These are phyloP conservation scores for Astragalus glycyphyllos DNA, from an alignment of 306 rosid genomes.

Conservation along the genomic window DNA sequence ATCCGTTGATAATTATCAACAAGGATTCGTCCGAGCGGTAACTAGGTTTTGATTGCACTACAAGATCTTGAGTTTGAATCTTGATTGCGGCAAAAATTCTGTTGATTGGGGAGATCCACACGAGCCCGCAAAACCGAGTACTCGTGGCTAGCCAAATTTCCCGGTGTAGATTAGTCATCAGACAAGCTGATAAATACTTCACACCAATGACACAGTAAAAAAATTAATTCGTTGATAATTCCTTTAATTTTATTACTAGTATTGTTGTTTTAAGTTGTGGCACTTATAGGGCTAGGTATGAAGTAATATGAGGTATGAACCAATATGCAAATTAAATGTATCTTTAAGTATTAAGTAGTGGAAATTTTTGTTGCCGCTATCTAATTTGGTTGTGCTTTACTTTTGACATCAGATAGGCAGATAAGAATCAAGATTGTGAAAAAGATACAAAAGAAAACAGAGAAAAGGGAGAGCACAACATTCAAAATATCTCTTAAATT, in stretches of 20 bases:
- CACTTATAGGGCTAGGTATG: conserved; percentile 38
- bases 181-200: too few relatives aligned
- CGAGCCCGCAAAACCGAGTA: too few relatives aligned
- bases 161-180: too few relatives aligned
- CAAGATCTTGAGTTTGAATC: too few relatives aligned
- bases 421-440: conserved; percentile 23
- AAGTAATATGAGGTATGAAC: conserved; percentile 4
- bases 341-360: conserved; percentile 38
- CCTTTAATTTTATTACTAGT: conserved; percentile 13
- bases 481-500: conserved; percentile 42
- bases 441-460: neutral
- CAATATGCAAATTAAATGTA: conserved; percentile 19
- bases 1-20: conserved; percentile 38
- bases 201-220: too few relatives aligned
- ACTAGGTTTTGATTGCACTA: too few relatives aligned
- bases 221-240: conserved; percentile 41
- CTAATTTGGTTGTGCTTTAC: conserved; percentile 49
- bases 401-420: conserved; percentile 53
- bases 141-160: too few relatives aligned
- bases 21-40: too few relatives aligned
- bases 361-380: conserved; percentile 51
- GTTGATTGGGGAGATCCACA: too few relatives aligned
- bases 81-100: too few relatives aligned
- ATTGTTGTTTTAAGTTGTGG: conserved; percentile 32
- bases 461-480: conserved; percentile 27